Percentiles rank a stretch among this genome's conserved stretches.
Evolutionary conservation across 2,329 filamentous ascomycete genomes (phyloP).

Genomic region (Colletotrichum graminicola): DNA sequence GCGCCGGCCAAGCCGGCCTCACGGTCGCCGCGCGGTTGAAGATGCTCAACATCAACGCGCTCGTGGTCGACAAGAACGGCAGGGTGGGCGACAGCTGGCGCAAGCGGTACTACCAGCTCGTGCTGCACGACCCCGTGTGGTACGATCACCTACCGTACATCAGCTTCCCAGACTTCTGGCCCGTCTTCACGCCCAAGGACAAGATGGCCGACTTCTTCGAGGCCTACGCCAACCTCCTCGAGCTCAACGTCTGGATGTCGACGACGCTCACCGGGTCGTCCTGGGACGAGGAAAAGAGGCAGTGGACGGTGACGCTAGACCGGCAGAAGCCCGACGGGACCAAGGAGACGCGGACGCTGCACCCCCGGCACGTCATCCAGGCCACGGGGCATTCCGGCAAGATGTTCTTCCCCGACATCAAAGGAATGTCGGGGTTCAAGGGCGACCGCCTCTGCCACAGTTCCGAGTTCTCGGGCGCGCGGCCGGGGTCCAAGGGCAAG

Average conservation of each 20-base stretch:
- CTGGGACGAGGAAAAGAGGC: constrained; percentile 61
- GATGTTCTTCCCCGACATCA: constrained; percentile 67
- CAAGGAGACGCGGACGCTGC: constrained; percentile 65
- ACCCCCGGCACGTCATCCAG: constrained; percentile 74
- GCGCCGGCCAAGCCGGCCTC: constrained; percentile 65
- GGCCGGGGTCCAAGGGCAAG: constrained; percentile 61
- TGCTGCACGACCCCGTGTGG: constrained; percentile 75
- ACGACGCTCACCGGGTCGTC: constrained; percentile 59
- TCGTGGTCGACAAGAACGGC: constrained; percentile 65
- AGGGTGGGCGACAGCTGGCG: constrained; percentile 72
- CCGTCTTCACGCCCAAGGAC: constrained; percentile 76
- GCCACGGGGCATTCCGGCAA: constrained; percentile 78
- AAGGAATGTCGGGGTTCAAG: constrained; percentile 65
- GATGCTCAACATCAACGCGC: constrained; percentile 63
- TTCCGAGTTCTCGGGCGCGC: constrained; percentile 68
- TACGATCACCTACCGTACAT: constrained; percentile 71
- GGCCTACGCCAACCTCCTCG: constrained; percentile 69
- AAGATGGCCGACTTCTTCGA: constrained; percentile 76
- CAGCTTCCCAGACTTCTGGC: constrained; percentile 71
- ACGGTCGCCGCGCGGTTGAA: constrained; percentile 66
- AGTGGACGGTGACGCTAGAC: constrained; percentile 69
- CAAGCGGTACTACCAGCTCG: constrained; percentile 65
- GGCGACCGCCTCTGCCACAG: constrained; percentile 70
- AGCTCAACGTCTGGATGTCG: constrained; percentile 73
- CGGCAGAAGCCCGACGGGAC: constrained; percentile 58